Conservation (phyloP, 768 basidiomycete species). For the Mycena haematopus region DNA sequence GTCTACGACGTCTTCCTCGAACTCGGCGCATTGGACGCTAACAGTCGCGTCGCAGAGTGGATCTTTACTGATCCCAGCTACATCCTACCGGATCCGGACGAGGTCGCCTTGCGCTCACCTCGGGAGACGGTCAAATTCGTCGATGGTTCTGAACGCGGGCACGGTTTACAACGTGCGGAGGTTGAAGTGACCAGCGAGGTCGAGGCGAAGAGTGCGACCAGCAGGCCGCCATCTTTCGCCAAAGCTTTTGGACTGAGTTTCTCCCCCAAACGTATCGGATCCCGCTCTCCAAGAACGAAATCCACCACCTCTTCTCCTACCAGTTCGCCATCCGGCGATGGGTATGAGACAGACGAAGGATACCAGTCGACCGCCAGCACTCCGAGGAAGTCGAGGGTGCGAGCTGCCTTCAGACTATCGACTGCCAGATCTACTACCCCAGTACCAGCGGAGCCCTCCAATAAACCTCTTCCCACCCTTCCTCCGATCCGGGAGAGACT, state of each 20-base stretch:
- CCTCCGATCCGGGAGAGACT: conserved; percentile 23
- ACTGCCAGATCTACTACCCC: conserved; percentile 9
- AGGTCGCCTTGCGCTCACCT: neutral
- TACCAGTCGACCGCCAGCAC: neutral
- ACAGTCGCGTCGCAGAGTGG: conserved; percentile 41
- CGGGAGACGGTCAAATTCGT: conserved; percentile 12
- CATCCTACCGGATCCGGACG: conserved; percentile 17
- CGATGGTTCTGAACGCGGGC: neutral
- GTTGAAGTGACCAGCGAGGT: neutral
- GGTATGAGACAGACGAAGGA: conserved; percentile 7
- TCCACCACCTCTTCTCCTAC: conserved; percentile 2
- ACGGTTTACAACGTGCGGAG: neutral
- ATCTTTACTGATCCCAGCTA: conserved; percentile 37
- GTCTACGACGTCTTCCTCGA: conserved; percentile 42
- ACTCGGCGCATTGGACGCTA: conserved; percentile 40
- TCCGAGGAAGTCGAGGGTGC: conserved; percentile 18
- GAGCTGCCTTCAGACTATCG: conserved; percentile 18
- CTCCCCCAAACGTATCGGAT: conserved; percentile 15
- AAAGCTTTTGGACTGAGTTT: conserved; percentile 20
- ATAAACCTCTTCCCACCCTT: conserved; percentile 18
- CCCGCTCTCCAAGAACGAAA: conserved; percentile 13
- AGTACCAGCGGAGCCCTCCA: neutral
- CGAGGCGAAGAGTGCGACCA: neutral
- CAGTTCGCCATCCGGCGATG: conserved; percentile 3
- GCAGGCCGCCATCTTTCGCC: conserved; percentile 4